phyloP scores from a whole-genome alignment of 306 rosid genomes.

The Gynostemma pentaphyllum region DNA sequence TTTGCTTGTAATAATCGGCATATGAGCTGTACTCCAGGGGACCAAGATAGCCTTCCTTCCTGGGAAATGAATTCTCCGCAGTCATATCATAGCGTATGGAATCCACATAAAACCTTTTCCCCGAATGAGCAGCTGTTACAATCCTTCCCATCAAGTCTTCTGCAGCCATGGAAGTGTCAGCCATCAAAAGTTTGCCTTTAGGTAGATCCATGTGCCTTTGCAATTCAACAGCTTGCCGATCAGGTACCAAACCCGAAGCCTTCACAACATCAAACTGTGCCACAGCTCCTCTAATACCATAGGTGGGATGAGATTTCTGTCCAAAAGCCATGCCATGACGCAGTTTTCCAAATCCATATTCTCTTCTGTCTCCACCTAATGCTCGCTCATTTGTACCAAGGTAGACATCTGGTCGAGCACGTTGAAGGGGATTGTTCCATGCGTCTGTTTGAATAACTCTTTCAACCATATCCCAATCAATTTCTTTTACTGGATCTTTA shows the following conservation, averaged over 20 bases:
- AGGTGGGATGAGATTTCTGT: slow-evolving; percentile 91
- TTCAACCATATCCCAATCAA: slow-evolving; percentile 91
- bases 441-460: slow-evolving; percentile 59
- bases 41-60: slow-evolving; percentile 98
- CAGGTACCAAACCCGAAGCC: slow-evolving; percentile 88
- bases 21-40: slow-evolving; percentile 97
- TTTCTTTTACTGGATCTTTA: slow-evolving; percentile 63
- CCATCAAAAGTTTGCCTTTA: slow-evolving; percentile 71
- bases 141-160: slow-evolving; percentile 80
- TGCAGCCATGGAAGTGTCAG: slow-evolving; percentile 55
- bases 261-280: slow-evolving; percentile 95
- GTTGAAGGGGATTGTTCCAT: slow-evolving; percentile 97
- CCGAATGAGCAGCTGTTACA: slow-evolving; percentile 97
- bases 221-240: slow-evolving; percentile 34
- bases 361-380: slow-evolving; percentile 96
- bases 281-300: slow-evolving; percentile 98
- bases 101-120: slow-evolving; percentile 97
- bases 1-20: slow-evolving; percentile 96
- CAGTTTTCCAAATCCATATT: slow-evolving; percentile 85
- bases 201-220: slow-evolving; percentile 27
- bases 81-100: slow-evolving; percentile 82
- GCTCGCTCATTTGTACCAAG: slow-evolving; percentile 99
- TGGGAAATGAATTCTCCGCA: slow-evolving; percentile 89
- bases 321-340: slow-evolving; percentile 97
- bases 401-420: slow-evolving; percentile 98